Conservation (phyloP, 495 filamentous ascomycete species). For the Margaritispora aquatica region DNA sequence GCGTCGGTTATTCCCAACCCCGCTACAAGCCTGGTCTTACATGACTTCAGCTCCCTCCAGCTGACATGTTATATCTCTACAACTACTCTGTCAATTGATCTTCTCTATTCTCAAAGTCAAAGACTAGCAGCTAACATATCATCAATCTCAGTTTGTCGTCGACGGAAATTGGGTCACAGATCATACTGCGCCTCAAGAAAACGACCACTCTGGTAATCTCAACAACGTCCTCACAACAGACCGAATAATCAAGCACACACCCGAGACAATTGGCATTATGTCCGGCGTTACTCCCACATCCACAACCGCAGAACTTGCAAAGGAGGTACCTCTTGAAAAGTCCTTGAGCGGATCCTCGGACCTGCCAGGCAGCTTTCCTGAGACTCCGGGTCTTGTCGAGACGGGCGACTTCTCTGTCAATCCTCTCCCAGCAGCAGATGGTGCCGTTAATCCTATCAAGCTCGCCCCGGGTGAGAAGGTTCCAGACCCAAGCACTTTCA, state of each 20-base stretch:
- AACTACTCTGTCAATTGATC: not conserved
- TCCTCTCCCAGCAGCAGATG: constrained; percentile 71
- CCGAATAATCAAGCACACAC: constrained; percentile 49
- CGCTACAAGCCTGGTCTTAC: constrained; percentile 8
- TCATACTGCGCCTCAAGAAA: constrained; percentile 68
- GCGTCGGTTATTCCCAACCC: constrained; percentile 17
- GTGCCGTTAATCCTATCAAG: constrained; percentile 72
- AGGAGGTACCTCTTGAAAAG: constrained; percentile 56
- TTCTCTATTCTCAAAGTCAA: not conserved
- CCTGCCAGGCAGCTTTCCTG: constrained; percentile 74
- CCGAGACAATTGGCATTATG: constrained; percentile 47
- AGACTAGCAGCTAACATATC: constrained; percentile 2
- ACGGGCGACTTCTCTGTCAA: constrained; percentile 57
- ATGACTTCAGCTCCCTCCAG: not conserved
- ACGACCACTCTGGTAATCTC: constrained; percentile 67
- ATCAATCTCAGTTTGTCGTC: constrained; percentile 69
- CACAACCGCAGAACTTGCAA: constrained; percentile 69
- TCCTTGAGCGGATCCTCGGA: constrained; percentile 22
- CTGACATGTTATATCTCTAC: not conserved
- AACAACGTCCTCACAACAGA: constrained; percentile 85
- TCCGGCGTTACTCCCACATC: constrained; percentile 64
- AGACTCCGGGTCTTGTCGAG: constrained; percentile 53
- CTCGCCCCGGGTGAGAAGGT: constrained; percentile 76
- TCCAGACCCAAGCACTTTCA: constrained; percentile 53
- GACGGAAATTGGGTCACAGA: constrained; percentile 84